Conservation (phyloP, 306 rosid species). For the Urtica urens region DNA sequence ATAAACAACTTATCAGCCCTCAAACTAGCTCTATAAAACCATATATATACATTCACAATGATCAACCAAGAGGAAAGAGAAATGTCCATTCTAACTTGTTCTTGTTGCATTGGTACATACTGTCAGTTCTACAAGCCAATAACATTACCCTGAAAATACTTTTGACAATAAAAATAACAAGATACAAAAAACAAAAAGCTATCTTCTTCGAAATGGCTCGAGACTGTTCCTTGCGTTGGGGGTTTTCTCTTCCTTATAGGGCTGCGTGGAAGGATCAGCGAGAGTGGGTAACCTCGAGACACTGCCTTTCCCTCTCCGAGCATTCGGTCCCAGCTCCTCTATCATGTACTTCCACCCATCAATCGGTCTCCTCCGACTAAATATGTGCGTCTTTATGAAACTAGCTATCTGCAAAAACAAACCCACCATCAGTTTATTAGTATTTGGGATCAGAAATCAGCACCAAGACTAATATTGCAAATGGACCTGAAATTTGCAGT, state of each 20-base stretch:
- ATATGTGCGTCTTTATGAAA: constrained; percentile 87
- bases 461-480: not conserved
- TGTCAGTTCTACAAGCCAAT: too few species aligned
- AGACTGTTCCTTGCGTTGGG: constrained; percentile 23
- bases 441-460: not conserved
- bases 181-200: constrained; percentile 9
- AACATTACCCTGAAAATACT: too few species aligned
- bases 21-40: too few species aligned
- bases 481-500: constrained; percentile 84
- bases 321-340: constrained; percentile 93
- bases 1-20: too few species aligned
- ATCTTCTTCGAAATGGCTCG: constrained; percentile 31
- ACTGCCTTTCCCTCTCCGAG: constrained; percentile 81
- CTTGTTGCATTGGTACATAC: too few species aligned
- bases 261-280: constrained; percentile 83
- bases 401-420: constrained; percentile 71
- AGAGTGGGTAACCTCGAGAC: constrained; percentile 73
- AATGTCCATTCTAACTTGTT: too few species aligned
- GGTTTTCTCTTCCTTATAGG: constrained; percentile 66
- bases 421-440: not conserved
- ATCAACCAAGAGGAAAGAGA: too few species aligned
- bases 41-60: too few species aligned
- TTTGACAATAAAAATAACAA: not conserved
- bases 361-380: constrained; percentile 84
- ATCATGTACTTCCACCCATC: constrained; percentile 99